Base-by-base conservation (phyloP, 2,329 filamentous ascomycete genomes). In the Pseudogymnoascus sp. region DNA sequence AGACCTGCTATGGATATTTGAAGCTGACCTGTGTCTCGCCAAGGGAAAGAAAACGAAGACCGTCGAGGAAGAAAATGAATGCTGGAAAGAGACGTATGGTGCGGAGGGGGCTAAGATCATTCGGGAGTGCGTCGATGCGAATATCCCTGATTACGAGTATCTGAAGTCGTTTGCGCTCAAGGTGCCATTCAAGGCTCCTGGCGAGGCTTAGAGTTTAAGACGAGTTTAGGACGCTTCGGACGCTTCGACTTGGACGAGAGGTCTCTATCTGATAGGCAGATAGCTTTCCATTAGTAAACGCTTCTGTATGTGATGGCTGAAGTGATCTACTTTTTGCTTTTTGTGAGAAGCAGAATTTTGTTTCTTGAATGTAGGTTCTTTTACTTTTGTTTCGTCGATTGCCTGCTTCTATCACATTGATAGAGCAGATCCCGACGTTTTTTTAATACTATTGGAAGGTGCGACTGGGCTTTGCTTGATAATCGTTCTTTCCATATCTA, bases 81-180 rank as follows among this genome's bases (percentile, higher is more conserved):
- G 91, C 69, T 95, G 90, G 90, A 78, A 76, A 31, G 78, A 87
- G 67, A 92, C 91, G 76, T 95, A 84, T 70, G 90, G 90, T 36
- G 81, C 86, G 56, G 82, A 91, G 70, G 89, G 80, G 11, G 86
- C 88, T 63, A 86, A 84, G 73, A 74, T 87, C 56, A 93, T 95
- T 71, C 80, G 86, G 65, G 79, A 86, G 69, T 87, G 83, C 11
- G 90, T 93, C 38, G 82, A 90, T 65, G 86, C 83, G 62, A 93
- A 91, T 70, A 78, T 90, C 59, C 79, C 81, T 60, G 82, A 91
- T 73, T 95, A 95, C 74, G 89, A 93, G 75, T 91, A 93, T 73
- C 77, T 95, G 75, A 93, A 89, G 82, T 82, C 85, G 70, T 95
- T 91, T 76, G 86, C 86, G 65, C 80, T 91, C 71, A 83, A 84